Evolutionary conservation across 1,284 basidiomycete species (phyloP), one percentile per base, ranked within the genome.

Genomic region (Moesziomyces antarcticus): DNA sequence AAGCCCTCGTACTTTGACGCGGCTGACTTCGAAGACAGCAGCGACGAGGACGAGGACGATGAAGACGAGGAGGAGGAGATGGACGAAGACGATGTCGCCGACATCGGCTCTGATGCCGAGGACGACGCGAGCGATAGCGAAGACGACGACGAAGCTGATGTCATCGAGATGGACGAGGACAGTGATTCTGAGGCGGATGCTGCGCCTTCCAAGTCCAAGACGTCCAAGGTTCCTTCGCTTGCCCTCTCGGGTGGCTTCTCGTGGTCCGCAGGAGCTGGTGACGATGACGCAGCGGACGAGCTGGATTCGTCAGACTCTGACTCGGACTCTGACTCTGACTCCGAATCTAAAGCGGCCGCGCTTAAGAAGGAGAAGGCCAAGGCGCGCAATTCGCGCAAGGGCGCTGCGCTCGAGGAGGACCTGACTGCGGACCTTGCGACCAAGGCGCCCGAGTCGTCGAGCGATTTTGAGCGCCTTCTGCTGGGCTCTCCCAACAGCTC

Each of bases 401-500:
- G 51, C 18, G 21, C 20, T 30, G 40, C 30, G 8, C 37, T 77
- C 22, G 65, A 75, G 42, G 79, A 84, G 16, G 79, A 83, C 45
- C 63, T 82, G 16, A 80, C 82, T 33, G 82, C 71, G 10, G 77
- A 81, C 40, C 66, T 83, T 8, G 71, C 77, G 5, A 54, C 70
- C 20, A 83, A 82, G 61, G 73, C 76, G 13, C 95, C 96, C 1
- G 91, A 94, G 82, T 97, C 96, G 1, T 91, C 91, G 60, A 89
- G 92, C 48, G 96, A 99, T 82, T 99, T 97, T 80, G 97, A 99
- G 85, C 91, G 97, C 16, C 86, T 94, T 21, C 88, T 99, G 37
- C 88, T 98, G 27, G 92, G 93, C n/a, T 96, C 95, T 0, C 97
- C 97, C 5, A 94, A 97, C 85, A 97, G 94, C 14, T 99, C 97